A percentile compares a stretch with the other conserved stretches of the same genome.
Conservation (phyloP, 2,329 filamentous ascomycete species). For the Colletotrichum agaves region DNA sequence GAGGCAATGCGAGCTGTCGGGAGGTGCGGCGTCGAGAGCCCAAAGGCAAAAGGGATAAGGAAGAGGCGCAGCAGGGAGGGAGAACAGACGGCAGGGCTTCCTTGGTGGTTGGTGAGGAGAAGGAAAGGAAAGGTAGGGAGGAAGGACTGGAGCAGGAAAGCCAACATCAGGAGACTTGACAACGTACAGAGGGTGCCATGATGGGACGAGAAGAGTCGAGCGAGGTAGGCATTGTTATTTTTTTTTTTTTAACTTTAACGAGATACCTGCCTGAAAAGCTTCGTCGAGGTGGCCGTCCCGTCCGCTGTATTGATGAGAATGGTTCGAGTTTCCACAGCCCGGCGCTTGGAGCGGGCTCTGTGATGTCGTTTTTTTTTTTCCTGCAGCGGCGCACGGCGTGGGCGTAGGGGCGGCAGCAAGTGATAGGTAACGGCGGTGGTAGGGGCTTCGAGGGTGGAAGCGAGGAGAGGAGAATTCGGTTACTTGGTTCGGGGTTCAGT, state of each 20-base stretch:
- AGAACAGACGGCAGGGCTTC: slow-evolving; percentile 16
- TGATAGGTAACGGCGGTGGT: not conserved
- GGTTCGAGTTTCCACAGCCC: slow-evolving; percentile 36
- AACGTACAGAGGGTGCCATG: slow-evolving; percentile 71
- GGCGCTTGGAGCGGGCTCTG: slow-evolving; percentile 26
- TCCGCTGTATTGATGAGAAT: slow-evolving; percentile 24
- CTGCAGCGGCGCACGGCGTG: slow-evolving; percentile 1
- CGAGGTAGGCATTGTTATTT: slow-evolving; percentile 63
- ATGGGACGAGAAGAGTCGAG: slow-evolving; percentile 70
- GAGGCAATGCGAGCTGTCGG: slow-evolving; percentile 11
- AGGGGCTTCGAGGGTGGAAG: not conserved
- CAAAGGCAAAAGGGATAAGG: not conserved
- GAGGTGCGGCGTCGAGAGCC: slow-evolving; percentile 18
- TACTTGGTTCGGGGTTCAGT: not conserved
- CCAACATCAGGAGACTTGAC: slow-evolving; percentile 28
- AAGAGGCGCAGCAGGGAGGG: slow-evolving; percentile 18
- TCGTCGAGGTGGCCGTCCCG: slow-evolving; percentile 24
- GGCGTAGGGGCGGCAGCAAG: not conserved
- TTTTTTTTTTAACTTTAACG: slow-evolving; percentile 25
- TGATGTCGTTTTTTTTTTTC: not conserved
- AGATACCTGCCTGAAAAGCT: slow-evolving; percentile 33
- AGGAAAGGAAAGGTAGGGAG: not conserved
- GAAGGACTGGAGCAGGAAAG: slow-evolving; percentile 5
- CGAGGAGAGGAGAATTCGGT: not conserved
- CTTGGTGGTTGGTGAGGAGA: not conserved